Base-by-base conservation (phyloP, 306 rosid species). In the Castanopsis chinensis region DNA sequence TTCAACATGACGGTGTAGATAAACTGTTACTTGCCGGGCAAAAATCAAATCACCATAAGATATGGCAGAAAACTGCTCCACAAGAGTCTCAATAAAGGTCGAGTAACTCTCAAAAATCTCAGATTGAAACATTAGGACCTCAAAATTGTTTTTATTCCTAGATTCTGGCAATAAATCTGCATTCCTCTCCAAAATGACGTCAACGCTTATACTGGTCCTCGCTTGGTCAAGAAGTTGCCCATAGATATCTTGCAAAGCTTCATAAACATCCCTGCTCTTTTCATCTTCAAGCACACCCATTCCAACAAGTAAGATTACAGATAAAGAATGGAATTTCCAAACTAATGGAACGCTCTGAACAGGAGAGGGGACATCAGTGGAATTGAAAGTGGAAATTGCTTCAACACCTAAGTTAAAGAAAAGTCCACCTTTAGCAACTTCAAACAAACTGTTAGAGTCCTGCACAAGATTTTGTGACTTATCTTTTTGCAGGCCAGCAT, bases 291-390 rank as follows among this genome's bases (percentile, higher is more conserved):
- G 84, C 76, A 92, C 77, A 33, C 85, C 92, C 96, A 95, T 95
- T 75, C 96, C 99, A 59, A 84, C 81, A 71, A 95, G 92, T 83
- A 95, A 90, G 83, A 86, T 84, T 81, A 92, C 90, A 78, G 99
- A 92, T 69, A 95, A 85, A 43, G 97, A 89, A 82, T 92, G 99
- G 23, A 95, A 82, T 85, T 95, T 95, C 99, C 99, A 95, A 18
- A 91, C 93, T 83, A 92, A 79, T 0, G 99, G 87, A 64, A 91
- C 94, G 37, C 79, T 77, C 71, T 77, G 92, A 86, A 95, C 76
- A 56, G 94, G 95, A 83, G 97, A 92, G 80, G 83, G 86, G 75
- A 83, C 72, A 68, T 49, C 85, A 75, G 56, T 51, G 23, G 86
- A 88, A 83, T 86, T 88, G 78, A 82, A 90, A 83, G 69, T 86